Conservation (phyloP, 1,284 basidiomycete species). For the Naganishia cerealis region DNA sequence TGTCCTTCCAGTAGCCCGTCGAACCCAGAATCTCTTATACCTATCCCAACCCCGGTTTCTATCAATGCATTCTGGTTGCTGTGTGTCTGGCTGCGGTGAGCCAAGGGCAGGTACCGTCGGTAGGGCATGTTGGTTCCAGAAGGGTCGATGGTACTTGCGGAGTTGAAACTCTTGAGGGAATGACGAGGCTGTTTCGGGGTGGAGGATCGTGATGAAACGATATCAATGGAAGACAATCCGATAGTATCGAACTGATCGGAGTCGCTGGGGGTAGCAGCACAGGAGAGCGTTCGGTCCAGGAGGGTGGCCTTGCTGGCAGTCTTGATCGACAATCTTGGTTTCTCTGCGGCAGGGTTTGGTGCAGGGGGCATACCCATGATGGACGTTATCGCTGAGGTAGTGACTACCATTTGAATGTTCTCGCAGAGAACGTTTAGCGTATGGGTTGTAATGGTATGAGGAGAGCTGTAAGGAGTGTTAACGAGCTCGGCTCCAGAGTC, state of each 20-base stretch:
- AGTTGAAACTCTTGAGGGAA: background rate
- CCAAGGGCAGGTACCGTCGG: background rate
- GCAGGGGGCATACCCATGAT: background rate
- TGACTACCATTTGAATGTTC: background rate
- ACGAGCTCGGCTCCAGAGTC: slow-evolving; percentile 2
- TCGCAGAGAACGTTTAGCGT: background rate
- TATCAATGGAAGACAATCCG: background rate
- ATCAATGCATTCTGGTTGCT: background rate
- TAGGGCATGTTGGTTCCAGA: background rate
- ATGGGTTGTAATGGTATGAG: too few relatives aligned
- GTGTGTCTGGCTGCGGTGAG: background rate
- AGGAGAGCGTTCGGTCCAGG: slow-evolving; percentile 4
- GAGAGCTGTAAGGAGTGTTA: background rate
- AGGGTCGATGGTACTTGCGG: background rate
- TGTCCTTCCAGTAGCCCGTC: background rate
- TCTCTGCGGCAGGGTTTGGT: too few relatives aligned
- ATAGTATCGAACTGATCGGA: slow-evolving; percentile 17
- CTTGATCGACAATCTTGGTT: background rate
- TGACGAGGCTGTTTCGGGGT: background rate
- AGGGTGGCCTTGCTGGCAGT: slow-evolving; percentile 1
- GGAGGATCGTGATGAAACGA: background rate
- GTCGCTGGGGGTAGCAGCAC: background rate
- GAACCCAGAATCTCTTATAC: background rate
- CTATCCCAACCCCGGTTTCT: slow-evolving; percentile 5
- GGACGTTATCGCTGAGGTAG: background rate